Evolutionary conservation across 1,284 basidiomycete species (phyloP).

Genomic region (Fomitopsis schrenkii): DNA sequence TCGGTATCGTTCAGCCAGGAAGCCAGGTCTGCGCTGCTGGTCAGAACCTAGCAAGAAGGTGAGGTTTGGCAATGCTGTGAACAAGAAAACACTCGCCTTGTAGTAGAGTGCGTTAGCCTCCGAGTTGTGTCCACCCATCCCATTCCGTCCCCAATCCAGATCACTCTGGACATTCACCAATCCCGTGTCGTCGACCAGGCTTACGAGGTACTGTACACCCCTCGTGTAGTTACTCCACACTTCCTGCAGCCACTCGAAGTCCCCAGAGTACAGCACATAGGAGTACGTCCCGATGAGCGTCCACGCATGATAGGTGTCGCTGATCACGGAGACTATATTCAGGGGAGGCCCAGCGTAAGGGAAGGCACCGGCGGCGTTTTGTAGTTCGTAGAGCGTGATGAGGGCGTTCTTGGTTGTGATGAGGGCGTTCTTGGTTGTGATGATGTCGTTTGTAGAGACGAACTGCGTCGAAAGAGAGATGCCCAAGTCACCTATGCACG

Average conservation of each 20-base stretch:
- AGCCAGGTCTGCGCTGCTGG: slow-evolving; percentile 45
- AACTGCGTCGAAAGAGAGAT: slow-evolving; percentile 58
- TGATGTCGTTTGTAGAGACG: slow-evolving; percentile 54
- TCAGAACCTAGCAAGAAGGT: slow-evolving; percentile 32
- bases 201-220: slow-evolving; percentile 40
- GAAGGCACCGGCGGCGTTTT: slow-evolving; percentile 50
- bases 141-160: slow-evolving; percentile 47
- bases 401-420: slow-evolving; percentile 51
- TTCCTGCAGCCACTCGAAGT: slow-evolving; percentile 36
- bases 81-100: slow-evolving; percentile 23
- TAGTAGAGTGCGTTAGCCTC: slow-evolving; percentile 47
- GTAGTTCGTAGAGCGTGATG: slow-evolving; percentile 51
- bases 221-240: slow-evolving; percentile 49
- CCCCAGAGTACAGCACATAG: slow-evolving; percentile 44
- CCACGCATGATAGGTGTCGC: slow-evolving; percentile 41
- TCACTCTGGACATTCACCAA: slow-evolving; percentile 43
- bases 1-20: slow-evolving; percentile 31
- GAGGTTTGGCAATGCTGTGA: not conserved
- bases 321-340: slow-evolving; percentile 36
- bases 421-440: slow-evolving; percentile 51
- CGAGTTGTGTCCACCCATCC: slow-evolving; percentile 43
- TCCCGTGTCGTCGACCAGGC: slow-evolving; percentile 40
- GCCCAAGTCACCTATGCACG: slow-evolving; percentile 50
- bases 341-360: slow-evolving; percentile 56
- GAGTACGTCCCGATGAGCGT: slow-evolving; percentile 42